phyloP scores from a whole-genome alignment of 352 stramenopile species.

The Pythium graminicola region DNA sequence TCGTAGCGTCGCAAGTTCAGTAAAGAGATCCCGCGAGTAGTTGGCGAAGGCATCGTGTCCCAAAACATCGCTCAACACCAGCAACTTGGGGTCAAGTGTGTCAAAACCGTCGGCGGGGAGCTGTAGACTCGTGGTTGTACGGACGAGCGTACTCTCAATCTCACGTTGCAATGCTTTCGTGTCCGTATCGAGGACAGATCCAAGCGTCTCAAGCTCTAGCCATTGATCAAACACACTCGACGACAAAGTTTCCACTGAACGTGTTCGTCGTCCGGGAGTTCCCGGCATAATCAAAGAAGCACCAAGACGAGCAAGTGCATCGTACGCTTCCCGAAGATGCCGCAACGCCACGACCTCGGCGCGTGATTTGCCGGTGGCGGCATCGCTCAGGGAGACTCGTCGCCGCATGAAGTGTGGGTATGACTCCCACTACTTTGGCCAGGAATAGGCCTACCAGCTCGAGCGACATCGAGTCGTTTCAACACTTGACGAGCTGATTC shows the following conservation, averaged over 20 bases:
- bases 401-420: no score
- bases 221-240: slow-evolving; percentile 27
- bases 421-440: no score
- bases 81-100: slow-evolving; percentile 30
- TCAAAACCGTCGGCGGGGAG: slow-evolving; percentile 13
- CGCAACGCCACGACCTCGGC: slow-evolving; percentile 29
- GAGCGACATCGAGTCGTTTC: no score
- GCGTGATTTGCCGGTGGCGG: slow-evolving; percentile 19
- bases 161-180: slow-evolving; percentile 20
- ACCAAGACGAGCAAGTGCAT: slow-evolving; percentile 20
- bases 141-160: slow-evolving; percentile 18
- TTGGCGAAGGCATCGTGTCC: slow-evolving; percentile 30
- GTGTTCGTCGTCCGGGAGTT: no score
- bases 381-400: no score
- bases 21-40: slow-evolving; percentile 41
- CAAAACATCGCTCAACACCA: slow-evolving; percentile 49
- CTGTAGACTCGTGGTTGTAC: slow-evolving; percentile 11
- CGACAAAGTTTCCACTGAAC: not conserved
- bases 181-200: slow-evolving; percentile 11
- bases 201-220: slow-evolving; percentile 20
- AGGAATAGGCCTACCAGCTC: no score
- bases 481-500: no score
- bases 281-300: no score
- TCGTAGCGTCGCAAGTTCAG: slow-evolving; percentile 32
- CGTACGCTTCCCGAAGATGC: slow-evolving; percentile 27